These are phyloP conservation scores for Pyrrhoderma noxium DNA, from an alignment of 1,284 basidiomycete species.

Conservation along the genomic window DNA sequence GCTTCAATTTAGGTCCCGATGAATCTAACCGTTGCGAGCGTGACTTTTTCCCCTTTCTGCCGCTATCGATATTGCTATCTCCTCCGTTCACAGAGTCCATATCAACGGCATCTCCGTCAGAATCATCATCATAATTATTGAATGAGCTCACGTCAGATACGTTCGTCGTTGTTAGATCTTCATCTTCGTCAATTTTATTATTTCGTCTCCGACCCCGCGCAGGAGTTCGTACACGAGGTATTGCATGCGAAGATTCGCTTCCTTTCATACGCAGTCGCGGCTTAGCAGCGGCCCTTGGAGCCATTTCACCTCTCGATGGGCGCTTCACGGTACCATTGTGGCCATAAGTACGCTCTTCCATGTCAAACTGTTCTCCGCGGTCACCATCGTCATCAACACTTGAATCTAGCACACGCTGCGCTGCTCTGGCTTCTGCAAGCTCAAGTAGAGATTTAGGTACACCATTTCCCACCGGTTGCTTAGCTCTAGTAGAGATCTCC, in stretches of 20 bases:
- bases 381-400: too few species aligned
- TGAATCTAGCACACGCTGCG: neutral
- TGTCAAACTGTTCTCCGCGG: too few species aligned
- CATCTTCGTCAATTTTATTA: neutral
- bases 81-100: neutral
- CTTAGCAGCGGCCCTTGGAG: too few species aligned
- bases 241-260: too few species aligned
- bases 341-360: too few species aligned
- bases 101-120: conserved; percentile 21
- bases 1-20: conserved; percentile 23
- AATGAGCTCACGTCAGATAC: conserved; percentile 4
- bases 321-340: too few species aligned
- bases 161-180: neutral
- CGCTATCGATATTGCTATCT: conserved; percentile 10
- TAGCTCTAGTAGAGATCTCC: neutral
- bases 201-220: conserved; percentile 16
- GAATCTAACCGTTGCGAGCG: neutral
- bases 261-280: too few species aligned
- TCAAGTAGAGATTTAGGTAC: conserved; percentile 58
- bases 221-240: neutral
- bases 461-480: conserved; percentile 19
- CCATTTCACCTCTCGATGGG: too few species aligned
- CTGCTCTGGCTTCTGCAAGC: conserved; percentile 40
- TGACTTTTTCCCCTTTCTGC: conserved; percentile 2
- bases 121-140: conserved; percentile 21